A percentile compares a stretch with the other conserved stretches of the same genome.
phyloP scores from a whole-genome alignment of 202 grass and related monocot species.

The Schoenoplectus tabernaemontani region DNA sequence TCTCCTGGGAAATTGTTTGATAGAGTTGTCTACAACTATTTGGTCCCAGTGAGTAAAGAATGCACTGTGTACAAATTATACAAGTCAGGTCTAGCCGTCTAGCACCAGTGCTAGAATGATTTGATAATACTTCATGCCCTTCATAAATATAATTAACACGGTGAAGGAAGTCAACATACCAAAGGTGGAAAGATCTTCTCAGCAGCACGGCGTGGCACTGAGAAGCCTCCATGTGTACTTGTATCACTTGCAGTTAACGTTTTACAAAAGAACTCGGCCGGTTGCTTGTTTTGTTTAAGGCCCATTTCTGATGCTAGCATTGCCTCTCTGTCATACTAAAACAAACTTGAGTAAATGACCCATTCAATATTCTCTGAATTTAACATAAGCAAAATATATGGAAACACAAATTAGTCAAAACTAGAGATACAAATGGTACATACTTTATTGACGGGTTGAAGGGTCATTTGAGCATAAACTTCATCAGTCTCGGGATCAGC shows the following conservation, averaged over 20 bases:
- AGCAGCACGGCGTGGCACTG: slow-evolving; percentile 83
- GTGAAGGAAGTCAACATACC: slow-evolving; percentile 40
- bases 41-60: not conserved
- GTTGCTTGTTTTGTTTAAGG: slow-evolving; percentile 96
- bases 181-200: slow-evolving; percentile 99
- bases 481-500: slow-evolving; percentile 96
- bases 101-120: slow-evolving; percentile 16
- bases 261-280: slow-evolving; percentile 93
- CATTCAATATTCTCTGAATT: slow-evolving; percentile 18
- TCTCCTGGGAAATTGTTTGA: not conserved
- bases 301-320: slow-evolving; percentile 91
- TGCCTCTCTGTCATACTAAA: slow-evolving; percentile 91
- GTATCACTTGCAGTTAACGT: slow-evolving; percentile 89
- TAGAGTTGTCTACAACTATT: not conserved
- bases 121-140: slow-evolving; percentile 13
- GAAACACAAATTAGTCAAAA: not conserved
- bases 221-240: slow-evolving; percentile 95
- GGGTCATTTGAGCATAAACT: slow-evolving; percentile 98
- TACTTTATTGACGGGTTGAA: slow-evolving; percentile 99
- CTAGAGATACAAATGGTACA: not conserved
- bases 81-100: not conserved
- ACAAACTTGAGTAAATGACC: slow-evolving; percentile 17
- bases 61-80: not conserved
- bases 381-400: not conserved
- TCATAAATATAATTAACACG: not conserved